Conservation (phyloP, 2,329 filamentous ascomycete genomes). For the Sporothrix inflata region DNA sequence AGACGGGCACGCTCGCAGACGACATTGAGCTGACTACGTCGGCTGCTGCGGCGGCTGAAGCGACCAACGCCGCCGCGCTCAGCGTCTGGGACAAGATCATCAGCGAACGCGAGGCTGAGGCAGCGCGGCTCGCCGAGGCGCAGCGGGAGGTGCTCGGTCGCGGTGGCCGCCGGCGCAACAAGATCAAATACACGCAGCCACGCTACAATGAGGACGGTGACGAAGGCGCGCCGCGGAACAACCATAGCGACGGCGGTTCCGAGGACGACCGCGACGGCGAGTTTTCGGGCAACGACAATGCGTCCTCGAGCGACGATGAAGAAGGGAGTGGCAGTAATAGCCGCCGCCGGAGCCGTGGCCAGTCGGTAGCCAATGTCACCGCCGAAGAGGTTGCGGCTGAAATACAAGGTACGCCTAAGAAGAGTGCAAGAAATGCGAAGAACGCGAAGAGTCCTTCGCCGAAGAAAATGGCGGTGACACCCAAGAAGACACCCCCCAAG, state of each 20-base stretch:
- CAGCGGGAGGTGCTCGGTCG: constrained; percentile 79
- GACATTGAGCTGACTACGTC: constrained; percentile 58
- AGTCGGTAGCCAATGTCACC: not conserved
- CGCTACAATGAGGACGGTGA: constrained; percentile 35
- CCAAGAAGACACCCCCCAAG: not conserved
- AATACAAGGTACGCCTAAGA: constrained; percentile 35
- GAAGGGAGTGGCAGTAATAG: constrained; percentile 21
- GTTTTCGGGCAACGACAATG: constrained; percentile 21
- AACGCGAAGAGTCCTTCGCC: constrained; percentile 16
- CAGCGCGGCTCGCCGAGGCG: constrained; percentile 69
- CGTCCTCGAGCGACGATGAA: constrained; percentile 31
- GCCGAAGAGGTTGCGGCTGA: not conserved
- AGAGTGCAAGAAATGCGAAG: constrained; percentile 31
- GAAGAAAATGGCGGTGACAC: not conserved
- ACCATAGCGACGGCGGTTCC: constrained; percentile 37
- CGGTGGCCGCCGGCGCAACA: constrained; percentile 73
- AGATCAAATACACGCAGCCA: constrained; percentile 43
- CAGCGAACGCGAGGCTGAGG: constrained; percentile 76
- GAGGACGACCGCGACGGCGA: constrained; percentile 36
- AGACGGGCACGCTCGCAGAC: constrained; percentile 68
- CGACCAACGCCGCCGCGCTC: constrained; percentile 46
- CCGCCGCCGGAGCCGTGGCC: constrained; percentile 28
- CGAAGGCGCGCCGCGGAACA: constrained; percentile 31
- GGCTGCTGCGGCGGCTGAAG: not conserved
- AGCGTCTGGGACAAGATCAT: constrained; percentile 91